A percentile compares a stretch with the other conserved stretches of the same genome.
These are phyloP conservation scores for Mollisia scopiformis DNA, from an alignment of 2,329 filamentous ascomycete species.

Conservation along the genomic window DNA sequence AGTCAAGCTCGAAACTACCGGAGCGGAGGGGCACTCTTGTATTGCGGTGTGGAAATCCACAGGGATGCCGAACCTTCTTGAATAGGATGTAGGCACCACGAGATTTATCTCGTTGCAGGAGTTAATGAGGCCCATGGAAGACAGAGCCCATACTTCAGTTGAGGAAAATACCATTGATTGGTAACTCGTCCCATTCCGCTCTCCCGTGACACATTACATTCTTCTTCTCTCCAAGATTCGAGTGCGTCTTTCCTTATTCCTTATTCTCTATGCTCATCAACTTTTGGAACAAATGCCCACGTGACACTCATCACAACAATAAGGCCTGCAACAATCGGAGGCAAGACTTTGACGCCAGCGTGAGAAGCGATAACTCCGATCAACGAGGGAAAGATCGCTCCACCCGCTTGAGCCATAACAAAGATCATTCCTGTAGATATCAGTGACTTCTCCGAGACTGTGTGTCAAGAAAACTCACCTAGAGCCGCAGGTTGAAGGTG, in stretches of 20 bases:
- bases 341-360: conserved; percentile 50
- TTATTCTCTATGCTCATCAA: background rate
- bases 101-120: too few species aligned
- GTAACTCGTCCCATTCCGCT: too few species aligned
- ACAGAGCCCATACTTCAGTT: too few species aligned
- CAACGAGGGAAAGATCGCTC: conserved; percentile 56
- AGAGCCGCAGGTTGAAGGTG: conserved; percentile 51
- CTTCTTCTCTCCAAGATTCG: too few species aligned
- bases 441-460: conserved; percentile 1
- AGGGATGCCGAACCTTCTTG: too few species aligned
- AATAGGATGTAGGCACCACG: too few species aligned
- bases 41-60: too few species aligned
- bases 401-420: conserved; percentile 58
- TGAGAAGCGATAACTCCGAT: conserved; percentile 53
- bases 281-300: conserved; percentile 47
- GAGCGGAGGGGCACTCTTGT: too few species aligned
- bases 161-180: too few species aligned
- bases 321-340: conserved; percentile 54
- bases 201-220: too few species aligned
- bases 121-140: too few species aligned
- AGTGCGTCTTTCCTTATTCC: background rate
- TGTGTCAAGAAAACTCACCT: conserved; percentile 34
- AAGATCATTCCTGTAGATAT: conserved; percentile 50
- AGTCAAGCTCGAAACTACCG: too few species aligned
- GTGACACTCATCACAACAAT: conserved; percentile 48